Conservation (phyloP, 148 eudicot species). For the Spergularia marina region DNA sequence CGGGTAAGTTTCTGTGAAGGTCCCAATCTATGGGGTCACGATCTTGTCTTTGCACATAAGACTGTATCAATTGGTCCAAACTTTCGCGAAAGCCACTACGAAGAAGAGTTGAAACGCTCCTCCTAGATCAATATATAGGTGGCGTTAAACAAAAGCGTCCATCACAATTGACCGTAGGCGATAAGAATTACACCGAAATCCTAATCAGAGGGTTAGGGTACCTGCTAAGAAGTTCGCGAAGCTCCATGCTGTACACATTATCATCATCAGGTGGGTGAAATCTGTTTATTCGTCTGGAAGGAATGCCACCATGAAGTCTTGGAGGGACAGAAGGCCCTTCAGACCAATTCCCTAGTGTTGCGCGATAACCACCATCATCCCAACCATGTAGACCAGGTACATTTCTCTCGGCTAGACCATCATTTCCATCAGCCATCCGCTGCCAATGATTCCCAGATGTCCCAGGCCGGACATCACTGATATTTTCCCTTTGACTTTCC, state of each 20-base stretch:
- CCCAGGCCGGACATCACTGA: conserved; percentile 48
- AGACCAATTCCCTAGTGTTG: conserved; percentile 54
- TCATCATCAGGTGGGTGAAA: conserved; percentile 94
- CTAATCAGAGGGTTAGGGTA: conserved; percentile 17
- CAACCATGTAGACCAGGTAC: conserved; percentile 44
- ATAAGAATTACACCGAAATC: background rate
- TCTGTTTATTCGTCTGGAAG: conserved; percentile 59
- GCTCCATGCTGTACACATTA: conserved; percentile 97
- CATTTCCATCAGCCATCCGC: conserved; percentile 38
- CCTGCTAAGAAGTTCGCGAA: conserved; percentile 97
- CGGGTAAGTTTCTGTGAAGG: conserved; percentile 67
- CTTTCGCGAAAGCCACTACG: conserved; percentile 97
- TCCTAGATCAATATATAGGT: conserved; percentile 44
- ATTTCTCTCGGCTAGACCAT: conserved; percentile 40
- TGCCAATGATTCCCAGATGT: conserved; percentile 44
- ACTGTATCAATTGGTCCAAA: conserved; percentile 86
- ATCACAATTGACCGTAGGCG: background rate
- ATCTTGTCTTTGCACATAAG: conserved; percentile 92
- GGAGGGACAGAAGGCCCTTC: conserved; percentile 60
- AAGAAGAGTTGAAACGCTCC: conserved; percentile 97
- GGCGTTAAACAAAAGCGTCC: background rate
- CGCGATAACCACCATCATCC: conserved; percentile 51
- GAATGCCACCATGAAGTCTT: conserved; percentile 51
- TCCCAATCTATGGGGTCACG: conserved; percentile 87
- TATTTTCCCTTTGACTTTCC: conserved; percentile 36